phyloP scores from a whole-genome alignment of 1,284 basidiomycete species.

The Amylostereum chailletii region DNA sequence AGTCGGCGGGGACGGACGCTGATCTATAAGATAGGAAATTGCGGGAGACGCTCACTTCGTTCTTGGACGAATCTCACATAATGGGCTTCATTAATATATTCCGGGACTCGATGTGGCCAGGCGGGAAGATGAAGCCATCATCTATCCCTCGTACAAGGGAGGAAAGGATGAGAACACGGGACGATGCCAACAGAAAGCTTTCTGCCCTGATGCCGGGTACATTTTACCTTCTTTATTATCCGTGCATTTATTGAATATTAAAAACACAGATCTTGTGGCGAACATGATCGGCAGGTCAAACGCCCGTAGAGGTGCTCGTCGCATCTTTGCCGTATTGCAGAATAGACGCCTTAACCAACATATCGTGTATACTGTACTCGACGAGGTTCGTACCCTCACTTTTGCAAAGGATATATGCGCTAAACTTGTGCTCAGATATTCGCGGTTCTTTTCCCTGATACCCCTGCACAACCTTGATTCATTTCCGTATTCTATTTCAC shows the following conservation, averaged over 20 bases:
- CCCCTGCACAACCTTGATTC: conserved; percentile 5
- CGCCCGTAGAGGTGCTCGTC: conserved; percentile 81
- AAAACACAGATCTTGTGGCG: conserved; percentile 71
- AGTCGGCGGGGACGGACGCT: not conserved
- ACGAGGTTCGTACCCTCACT: conserved; percentile 53
- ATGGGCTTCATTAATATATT: conserved; percentile 60
- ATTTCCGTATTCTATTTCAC: no score
- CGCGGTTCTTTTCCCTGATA: conserved; percentile 53
- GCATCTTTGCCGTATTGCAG: conserved; percentile 88
- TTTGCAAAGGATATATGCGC: no score
- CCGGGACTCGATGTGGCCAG: conserved; percentile 76
- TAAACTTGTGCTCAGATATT: conserved; percentile 35
- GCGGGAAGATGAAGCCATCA: conserved; percentile 61
- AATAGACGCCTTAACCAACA: conserved; percentile 91
- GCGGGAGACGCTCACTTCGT: conserved; percentile 63
- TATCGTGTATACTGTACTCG: conserved; percentile 77
- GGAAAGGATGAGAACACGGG: conserved; percentile 72
- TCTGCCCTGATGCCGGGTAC: conserved; percentile 85
- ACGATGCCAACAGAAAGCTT: conserved; percentile 83
- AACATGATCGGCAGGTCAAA: conserved; percentile 96
- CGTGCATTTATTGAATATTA: conserved; percentile 1
- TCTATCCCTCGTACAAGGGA: conserved; percentile 62
- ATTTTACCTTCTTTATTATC: conserved; percentile 12
- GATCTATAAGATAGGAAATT: conserved; percentile 56
- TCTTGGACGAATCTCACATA: conserved; percentile 60